Evolutionary conservation across 2,329 filamentous ascomycete genomes (phyloP), one percentile per base, ranked within the genome.

Genomic region (Talaromyces sp.): DNA sequence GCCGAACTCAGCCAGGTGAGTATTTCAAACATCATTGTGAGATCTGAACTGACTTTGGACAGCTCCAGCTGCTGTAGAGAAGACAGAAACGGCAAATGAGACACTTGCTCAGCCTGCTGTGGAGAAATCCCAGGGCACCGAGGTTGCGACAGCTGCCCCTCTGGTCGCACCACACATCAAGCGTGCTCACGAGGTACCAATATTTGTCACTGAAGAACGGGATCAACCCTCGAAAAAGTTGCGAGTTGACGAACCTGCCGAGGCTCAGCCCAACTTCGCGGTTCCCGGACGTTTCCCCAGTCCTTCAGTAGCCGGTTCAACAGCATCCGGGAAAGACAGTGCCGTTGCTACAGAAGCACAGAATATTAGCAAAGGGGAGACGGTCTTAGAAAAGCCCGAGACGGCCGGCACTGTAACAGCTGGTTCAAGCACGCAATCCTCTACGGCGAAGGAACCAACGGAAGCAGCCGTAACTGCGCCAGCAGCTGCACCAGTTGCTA

Each of bases 151-250:
- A 60, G 42, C 67, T 67, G 50, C 39, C 64, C 55, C 61, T 56
- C 40, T 54, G 16, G 58, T 50, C 11, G 58, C 46, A 11, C 18
- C 65, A 9, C 72, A 75, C 44, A 52, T 63, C 37, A 76, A 76
- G 70, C 73, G 74, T 25, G 72, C 74, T n/a, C 73, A 75, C 58
- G 74, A 76, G 66, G 73, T 67, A 57, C 70, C 71, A 40, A 63
- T 70, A 52, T 70, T 73, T 63, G 65, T 68, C 21, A 70, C 67
- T 54, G 70, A 73, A 42, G 72, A 76, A 21, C 67, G 67, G 35
- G 63, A 68, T 57, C 73, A 74, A 66, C 74, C 73, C 35, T 67
- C 67, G 64, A 76, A 76, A 68, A 75, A 75, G 23, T 62, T 70
- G 66, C 75, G 74, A 65, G 71, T 73, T 0, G 72, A 75, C 23